A percentile compares a stretch with the other conserved stretches of the same genome.
These are phyloP conservation scores for Globisporangium camurandrum DNA, from an alignment of 352 stramenopile species.

Conservation along the genomic window DNA sequence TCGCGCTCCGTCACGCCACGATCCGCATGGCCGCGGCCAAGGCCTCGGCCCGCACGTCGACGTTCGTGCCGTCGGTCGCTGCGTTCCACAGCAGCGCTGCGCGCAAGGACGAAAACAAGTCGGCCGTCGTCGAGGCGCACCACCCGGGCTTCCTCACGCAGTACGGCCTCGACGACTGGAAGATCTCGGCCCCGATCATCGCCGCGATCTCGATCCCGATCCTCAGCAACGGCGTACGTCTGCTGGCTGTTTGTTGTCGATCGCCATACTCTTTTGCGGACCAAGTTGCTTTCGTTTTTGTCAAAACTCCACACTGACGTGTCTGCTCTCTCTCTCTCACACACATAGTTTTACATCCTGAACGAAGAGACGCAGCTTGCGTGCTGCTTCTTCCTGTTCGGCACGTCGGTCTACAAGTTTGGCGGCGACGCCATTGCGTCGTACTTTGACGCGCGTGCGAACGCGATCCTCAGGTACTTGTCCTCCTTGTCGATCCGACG, in stretches of 20 bases:
- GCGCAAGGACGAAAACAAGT: slow-evolving; percentile 44
- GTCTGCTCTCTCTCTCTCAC: slow-evolving; percentile 1
- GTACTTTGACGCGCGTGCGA: slow-evolving; percentile 76
- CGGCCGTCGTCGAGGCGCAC: slow-evolving; percentile 24
- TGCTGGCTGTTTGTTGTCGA: not conserved
- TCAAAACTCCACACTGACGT: not conserved
- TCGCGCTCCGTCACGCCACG: slow-evolving; percentile 60
- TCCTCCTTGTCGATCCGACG: too few species aligned
- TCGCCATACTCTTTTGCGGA: not conserved
- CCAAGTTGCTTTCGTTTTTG: not conserved
- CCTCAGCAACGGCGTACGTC: slow-evolving; percentile 75
- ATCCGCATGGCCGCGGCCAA: slow-evolving; percentile 37
- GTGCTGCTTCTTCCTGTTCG: slow-evolving; percentile 83
- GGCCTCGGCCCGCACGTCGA: slow-evolving; percentile 14
- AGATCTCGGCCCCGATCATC: slow-evolving; percentile 72
- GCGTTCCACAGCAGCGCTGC: slow-evolving; percentile 52
- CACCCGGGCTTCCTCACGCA: slow-evolving; percentile 52
- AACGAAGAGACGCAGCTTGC: slow-evolving; percentile 82
- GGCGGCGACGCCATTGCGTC: slow-evolving; percentile 73
- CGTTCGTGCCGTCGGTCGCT: slow-evolving; percentile 14
- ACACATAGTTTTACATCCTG: slow-evolving; percentile 65
- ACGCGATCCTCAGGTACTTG: slow-evolving; percentile 64
- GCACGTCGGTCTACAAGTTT: slow-evolving; percentile 83
- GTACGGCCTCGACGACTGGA: slow-evolving; percentile 76
- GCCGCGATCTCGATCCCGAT: slow-evolving; percentile 62